A percentile compares a stretch with the other conserved stretches of the same genome.
These are phyloP conservation scores for Chamaecyparis obtusa DNA, from an alignment of 75 land plant species.

Conservation along the genomic window DNA sequence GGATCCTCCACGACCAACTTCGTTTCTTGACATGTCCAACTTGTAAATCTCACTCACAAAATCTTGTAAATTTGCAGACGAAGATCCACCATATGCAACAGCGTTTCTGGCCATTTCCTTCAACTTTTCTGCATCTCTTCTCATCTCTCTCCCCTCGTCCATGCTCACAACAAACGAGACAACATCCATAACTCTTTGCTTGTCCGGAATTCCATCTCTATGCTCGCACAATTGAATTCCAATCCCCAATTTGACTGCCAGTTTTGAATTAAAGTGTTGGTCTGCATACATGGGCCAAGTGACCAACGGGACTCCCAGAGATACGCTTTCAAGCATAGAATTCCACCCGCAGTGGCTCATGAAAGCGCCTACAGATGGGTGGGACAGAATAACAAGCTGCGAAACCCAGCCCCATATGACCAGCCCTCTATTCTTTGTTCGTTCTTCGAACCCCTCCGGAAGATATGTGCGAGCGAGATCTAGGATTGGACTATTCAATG, in stretches of 20 bases:
- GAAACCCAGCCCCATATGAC: conserved; percentile 6
- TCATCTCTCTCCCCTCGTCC: too few relatives aligned
- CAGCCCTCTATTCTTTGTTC: conserved; percentile 15
- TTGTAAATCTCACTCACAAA: too few relatives aligned
- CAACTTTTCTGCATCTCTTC: background rate
- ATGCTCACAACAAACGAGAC: too few relatives aligned
- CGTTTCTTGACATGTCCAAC: too few relatives aligned
- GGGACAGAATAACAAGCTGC: conserved; percentile 8
- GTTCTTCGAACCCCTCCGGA: background rate
- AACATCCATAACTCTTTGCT: too few relatives aligned
- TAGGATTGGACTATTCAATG: background rate
- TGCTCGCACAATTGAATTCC: too few relatives aligned
- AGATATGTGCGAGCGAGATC: background rate
- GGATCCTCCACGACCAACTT: too few relatives aligned
- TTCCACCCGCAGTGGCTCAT: conserved; percentile 22
- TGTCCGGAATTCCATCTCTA: too few relatives aligned
- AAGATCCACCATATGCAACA: too few relatives aligned
- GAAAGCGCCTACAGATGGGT: conserved; percentile 7
- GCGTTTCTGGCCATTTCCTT: background rate
- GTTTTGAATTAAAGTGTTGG: background rate
- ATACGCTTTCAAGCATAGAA: background rate
- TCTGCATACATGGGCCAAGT: conserved; percentile 15
- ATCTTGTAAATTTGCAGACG: too few relatives aligned
- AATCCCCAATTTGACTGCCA: background rate
- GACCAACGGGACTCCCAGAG: conserved; percentile 10